Evolutionary conservation across 805 yeast species (phyloP).

Genomic region (Kockiozyma suomiensis): DNA sequence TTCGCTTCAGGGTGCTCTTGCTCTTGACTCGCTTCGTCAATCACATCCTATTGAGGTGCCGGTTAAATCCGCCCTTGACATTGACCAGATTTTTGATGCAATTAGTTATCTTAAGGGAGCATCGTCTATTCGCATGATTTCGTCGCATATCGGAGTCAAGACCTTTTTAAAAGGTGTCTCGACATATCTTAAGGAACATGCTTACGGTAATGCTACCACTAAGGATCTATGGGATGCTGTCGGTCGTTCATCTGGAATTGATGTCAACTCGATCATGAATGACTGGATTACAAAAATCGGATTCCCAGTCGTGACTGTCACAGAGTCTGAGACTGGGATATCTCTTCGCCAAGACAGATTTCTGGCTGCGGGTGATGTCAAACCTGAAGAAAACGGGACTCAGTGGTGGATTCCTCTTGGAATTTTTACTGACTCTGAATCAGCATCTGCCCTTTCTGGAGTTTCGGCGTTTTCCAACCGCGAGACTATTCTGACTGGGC

Average conservation of each 20-base stretch:
- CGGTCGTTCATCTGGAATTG: constrained; percentile 68
- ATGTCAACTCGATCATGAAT: constrained; percentile 72
- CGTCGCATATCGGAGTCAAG: constrained; percentile 78
- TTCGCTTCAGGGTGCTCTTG: constrained; percentile 71
- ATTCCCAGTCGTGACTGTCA: constrained; percentile 70
- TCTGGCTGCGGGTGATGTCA: constrained; percentile 75
- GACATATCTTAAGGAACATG: constrained; percentile 70
- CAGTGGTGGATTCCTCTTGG: constrained; percentile 52
- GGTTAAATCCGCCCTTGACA: constrained; percentile 74
- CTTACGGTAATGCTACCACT: constrained; percentile 76
- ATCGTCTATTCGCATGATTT: constrained; percentile 74
- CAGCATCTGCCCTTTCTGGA: constrained; percentile 31
- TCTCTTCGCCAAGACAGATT: constrained; percentile 71
- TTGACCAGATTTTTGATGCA: constrained; percentile 80
- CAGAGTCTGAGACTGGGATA: constrained; percentile 55
- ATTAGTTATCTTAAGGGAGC: constrained; percentile 84
- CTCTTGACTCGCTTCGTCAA: constrained; percentile 67
- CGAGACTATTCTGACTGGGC: constrained; percentile 33
- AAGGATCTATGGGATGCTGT: constrained; percentile 77
- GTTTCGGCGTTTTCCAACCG: constrained; percentile 39
- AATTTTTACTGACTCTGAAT: constrained; percentile 34
- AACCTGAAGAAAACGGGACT: constrained; percentile 68
- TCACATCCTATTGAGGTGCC: constrained; percentile 86
- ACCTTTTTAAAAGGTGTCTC: constrained; percentile 78
- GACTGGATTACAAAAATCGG: constrained; percentile 82